phyloP scores from a whole-genome alignment of 306 rosid genomes.

The Quercus ilex region DNA sequence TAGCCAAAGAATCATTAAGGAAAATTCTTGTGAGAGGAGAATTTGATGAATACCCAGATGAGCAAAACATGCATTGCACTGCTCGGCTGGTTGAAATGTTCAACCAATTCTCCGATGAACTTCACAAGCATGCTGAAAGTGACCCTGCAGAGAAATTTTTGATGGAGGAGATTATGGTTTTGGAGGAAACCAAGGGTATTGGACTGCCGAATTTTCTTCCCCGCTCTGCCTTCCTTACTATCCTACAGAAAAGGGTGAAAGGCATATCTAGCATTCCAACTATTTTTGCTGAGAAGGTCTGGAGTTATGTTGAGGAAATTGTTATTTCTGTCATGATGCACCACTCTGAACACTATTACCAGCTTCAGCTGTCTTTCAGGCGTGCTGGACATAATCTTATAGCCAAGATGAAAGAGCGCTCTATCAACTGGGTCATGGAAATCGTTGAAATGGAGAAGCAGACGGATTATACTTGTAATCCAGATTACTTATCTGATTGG shows the following conservation, averaged over 20 bases:
- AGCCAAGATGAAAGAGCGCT: conserved; percentile 24
- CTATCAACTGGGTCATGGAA: conserved; percentile 22
- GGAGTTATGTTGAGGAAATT: conserved; percentile 38
- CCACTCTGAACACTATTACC: conserved; percentile 37
- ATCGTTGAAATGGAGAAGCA: conserved; percentile 48
- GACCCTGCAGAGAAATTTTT: conserved; percentile 20
- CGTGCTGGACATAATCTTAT: conserved; percentile 26
- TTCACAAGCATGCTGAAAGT: neutral
- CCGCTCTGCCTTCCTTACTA: conserved; percentile 20
- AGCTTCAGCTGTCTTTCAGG: conserved; percentile 23
- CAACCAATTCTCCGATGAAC: neutral
- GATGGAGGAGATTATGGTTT: too few species aligned
- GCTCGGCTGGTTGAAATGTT: conserved; percentile 37
- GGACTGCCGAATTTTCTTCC: conserved; percentile 41
- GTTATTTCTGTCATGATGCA: conserved; percentile 7
- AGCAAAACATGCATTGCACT: conserved; percentile 20
- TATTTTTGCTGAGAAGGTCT: conserved; percentile 27
- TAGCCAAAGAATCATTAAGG: conserved; percentile 33
- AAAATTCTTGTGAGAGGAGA: conserved; percentile 38
- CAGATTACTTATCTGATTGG: conserved; percentile 36
- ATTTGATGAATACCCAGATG: conserved; percentile 31
- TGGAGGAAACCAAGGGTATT: conserved; percentile 11
- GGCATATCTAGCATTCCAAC: conserved; percentile 27
- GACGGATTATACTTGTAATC: conserved; percentile 44
- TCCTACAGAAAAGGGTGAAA: conserved; percentile 31